Base-by-base conservation (phyloP, 148 eudicot genomes). In the Rhododendron ferrugineum region DNA sequence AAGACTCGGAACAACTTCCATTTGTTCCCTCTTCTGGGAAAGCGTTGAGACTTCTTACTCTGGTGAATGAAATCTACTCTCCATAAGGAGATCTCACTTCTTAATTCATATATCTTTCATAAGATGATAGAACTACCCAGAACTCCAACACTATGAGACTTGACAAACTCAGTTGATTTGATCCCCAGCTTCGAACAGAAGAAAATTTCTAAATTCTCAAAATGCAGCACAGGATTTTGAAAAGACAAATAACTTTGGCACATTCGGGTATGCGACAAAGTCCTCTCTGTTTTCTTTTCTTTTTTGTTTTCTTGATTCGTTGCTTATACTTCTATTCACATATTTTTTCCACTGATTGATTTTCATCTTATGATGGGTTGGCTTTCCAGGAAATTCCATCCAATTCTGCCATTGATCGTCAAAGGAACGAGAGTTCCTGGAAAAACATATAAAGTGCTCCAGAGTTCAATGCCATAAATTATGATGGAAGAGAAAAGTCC, bases 401-500 rank as follows among this genome's bases (percentile, higher is more conserved):
- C 54, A 50, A 79, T 80, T 80, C 66, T 52, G 66, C 64, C 66
- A 80, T 52, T 30, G 82, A 52, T 36, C 3, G 11, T 80, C 42
- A 30, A 26, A 50, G 20, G 34, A 79, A 49, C 4, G 1, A 50
- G 30, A 52, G 5, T 79, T 79, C 11, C 58, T 49, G 37, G 60
- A 52, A 52, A 14, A 34, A 80, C 56, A 37, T 7, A 28, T 7
- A 32, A 79, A 77, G 47, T 20, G 32, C 28, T 18, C 13, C 14
- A 36, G 28, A 80, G 46, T 32, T 56, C 28, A 6, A 34, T 16
- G 44, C 18, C 47, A 62, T 62, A 18, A 58, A 82, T 82, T 30
- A 44, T 64, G 56, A 66, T 11, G 80, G 62, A 56, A 72, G 16
- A 47, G 49, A 77, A 83, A 81, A 88, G 60, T 79, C 46, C 37